phyloP scores from a whole-genome alignment of 192 early-diverging fungal genomes.

The Coemansia reversa region DNA sequence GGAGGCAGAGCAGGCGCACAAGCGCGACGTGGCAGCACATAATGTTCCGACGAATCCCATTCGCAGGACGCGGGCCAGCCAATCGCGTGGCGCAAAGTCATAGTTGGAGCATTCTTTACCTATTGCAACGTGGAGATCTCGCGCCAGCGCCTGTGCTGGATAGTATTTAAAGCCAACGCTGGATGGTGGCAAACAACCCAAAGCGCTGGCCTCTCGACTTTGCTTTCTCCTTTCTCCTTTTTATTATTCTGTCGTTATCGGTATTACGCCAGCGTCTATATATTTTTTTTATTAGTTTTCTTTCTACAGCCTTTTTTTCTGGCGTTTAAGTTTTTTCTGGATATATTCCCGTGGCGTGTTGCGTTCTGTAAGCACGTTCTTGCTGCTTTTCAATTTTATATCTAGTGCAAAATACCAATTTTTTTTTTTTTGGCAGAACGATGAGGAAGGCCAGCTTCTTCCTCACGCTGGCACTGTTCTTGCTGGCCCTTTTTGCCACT shows the following conservation, averaged over 20 bases:
- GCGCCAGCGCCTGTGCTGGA: not conserved
- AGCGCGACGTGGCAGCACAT: constrained; percentile 21
- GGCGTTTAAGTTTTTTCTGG: too few relatives aligned
- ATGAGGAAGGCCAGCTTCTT: constrained; percentile 51
- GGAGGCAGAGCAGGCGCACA: not conserved
- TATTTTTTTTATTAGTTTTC: constrained; percentile 13
- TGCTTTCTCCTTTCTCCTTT: constrained; percentile 17
- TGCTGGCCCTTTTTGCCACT: constrained; percentile 46
- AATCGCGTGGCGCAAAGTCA: constrained; percentile 44
- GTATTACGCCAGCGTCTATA: constrained; percentile 7
- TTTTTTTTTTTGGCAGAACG: constrained; percentile 13
- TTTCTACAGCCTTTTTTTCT: not conserved
- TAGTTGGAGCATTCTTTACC: constrained; percentile 21
- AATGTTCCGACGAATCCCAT: constrained; percentile 22
- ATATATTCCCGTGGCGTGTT: not conserved
- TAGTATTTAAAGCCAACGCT: constrained; percentile 23
- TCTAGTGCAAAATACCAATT: constrained; percentile 3
- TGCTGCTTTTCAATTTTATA: not conserved
- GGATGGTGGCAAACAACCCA: not conserved
- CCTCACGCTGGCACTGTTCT: constrained; percentile 45
- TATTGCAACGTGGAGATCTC: not conserved
- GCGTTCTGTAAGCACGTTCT: too few relatives aligned
- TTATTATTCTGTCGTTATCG: constrained; percentile 10
- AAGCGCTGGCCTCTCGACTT: not conserved
- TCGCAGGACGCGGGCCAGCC: constrained; percentile 26